Evolutionary conservation across 2,329 filamentous ascomycete species (phyloP), one percentile per base, ranked within the genome.

Genomic region (Albifimbria verrucaria): DNA sequence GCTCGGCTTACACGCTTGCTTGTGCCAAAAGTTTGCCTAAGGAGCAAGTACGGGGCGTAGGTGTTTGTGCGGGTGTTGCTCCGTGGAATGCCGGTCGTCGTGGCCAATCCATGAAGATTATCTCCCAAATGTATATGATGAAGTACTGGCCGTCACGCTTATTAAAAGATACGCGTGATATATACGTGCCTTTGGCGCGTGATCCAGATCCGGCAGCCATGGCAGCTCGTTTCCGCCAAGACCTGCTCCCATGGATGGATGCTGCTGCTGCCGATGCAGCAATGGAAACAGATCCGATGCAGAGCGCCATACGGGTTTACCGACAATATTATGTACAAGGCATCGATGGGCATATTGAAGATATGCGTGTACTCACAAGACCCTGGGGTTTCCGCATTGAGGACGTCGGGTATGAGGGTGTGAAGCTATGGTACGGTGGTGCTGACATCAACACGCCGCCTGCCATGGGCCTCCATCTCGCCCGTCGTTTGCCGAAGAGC

Each of bases 401-500:
- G 39, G 46, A 49, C 47, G 51, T 53, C 12, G 25, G 18, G n/a
- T 49, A 42, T 20, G 26, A 20, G 9, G 48, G 48, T 9, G 21
- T 53, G 22, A 50, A 50, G 51, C 28, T 53, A 7, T 53, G 46
- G 51, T 53, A 53, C 32, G 51, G 51, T 10, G 47, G 21, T 3
- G 21, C 20, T 10, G 51, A 53, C 42, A 39, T 53, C 22, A 53
- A 43, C 42, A 53, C 51, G 22, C 26, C 51, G 28, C 47, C 42
- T 7, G 23, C 5, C 7, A 49, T 50, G 51, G 47, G 51, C 26
- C 17, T 23, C 36, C 32, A 51, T 20, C 24, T 51, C 21, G 49
- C 49, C 7, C 21, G 32, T 5, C 11, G 49, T 9, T 24, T 51
- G 24, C 32, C 36, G 4, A 26, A 26, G 10, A 23, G 21, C 15